phyloP scores from a whole-genome alignment of 768 basidiomycete genomes.

The Cantharellus anzutake region DNA sequence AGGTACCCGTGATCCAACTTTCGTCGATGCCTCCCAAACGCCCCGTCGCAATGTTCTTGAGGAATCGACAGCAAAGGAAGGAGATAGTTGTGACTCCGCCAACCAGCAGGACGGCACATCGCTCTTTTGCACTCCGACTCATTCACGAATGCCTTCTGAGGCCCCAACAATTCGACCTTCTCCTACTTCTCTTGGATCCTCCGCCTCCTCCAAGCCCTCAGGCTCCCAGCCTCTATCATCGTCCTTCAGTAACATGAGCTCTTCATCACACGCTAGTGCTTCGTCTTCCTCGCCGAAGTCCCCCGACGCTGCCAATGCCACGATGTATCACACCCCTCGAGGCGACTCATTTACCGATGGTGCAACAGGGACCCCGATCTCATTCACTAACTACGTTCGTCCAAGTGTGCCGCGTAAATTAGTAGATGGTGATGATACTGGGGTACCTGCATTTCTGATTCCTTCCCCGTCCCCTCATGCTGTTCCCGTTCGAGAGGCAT shows the following conservation, averaged over 20 bases:
- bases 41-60: neutral
- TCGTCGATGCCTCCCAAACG: neutral
- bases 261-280: neutral
- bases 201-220: neutral
- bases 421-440: neutral
- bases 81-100: neutral
- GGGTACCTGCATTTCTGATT: neutral
- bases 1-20: neutral
- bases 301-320: neutral
- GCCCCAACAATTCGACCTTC: neutral
- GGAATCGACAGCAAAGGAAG: neutral
- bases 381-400: neutral
- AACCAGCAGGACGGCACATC: neutral
- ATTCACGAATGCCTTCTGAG: neutral
- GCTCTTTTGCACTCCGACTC: neutral
- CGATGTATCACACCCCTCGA: neutral
- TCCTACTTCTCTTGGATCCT: neutral
- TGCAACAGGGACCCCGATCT: neutral
- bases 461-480: neutral
- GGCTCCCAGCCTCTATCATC: too few species aligned
- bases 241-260: too few species aligned
- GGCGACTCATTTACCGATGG: neutral
- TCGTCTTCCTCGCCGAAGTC: neutral
- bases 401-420: neutral
- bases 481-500: too few species aligned